Evolutionary conservation across 305 asterid genomes (phyloP).

Genomic region (Fraxinus latifolia): DNA sequence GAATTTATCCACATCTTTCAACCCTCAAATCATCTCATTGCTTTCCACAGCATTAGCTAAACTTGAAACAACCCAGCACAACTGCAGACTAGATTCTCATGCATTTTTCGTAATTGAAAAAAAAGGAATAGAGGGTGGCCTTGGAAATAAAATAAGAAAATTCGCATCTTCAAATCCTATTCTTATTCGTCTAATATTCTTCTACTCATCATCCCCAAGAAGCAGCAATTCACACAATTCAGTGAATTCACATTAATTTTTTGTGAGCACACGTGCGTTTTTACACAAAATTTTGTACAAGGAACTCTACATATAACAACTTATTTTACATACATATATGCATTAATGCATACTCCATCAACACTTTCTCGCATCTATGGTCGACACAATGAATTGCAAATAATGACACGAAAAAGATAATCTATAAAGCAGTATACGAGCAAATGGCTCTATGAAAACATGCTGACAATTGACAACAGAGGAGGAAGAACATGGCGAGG

Average conservation of each 20-base stretch:
- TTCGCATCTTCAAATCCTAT: neutral
- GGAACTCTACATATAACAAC: neutral
- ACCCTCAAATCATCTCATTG: neutral
- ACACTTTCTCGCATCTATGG: neutral
- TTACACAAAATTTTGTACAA: neutral
- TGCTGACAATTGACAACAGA: slow-evolving; percentile 37
- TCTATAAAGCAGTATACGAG: neutral
- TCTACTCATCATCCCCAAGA: neutral
- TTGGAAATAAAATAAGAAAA: neutral
- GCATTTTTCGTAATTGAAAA: neutral
- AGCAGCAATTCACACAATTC: neutral
- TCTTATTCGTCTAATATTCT: neutral
- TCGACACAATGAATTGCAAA: neutral
- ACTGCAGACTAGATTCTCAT: neutral
- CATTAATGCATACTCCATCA: neutral
- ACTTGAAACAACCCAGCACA: neutral
- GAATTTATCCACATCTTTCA: neutral
- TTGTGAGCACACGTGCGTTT: neutral
- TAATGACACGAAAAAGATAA: neutral
- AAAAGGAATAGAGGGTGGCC: neutral
- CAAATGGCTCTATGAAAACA: neutral
- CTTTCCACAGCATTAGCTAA: neutral
- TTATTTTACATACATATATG: neutral
- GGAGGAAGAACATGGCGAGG: slow-evolving; percentile 34
- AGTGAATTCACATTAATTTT: neutral